Percentiles rank a stretch among this genome's conserved stretches.
Evolutionary conservation across 352 stramenopile genomes (phyloP).

Genomic region (Plasmopara viticola): DNA sequence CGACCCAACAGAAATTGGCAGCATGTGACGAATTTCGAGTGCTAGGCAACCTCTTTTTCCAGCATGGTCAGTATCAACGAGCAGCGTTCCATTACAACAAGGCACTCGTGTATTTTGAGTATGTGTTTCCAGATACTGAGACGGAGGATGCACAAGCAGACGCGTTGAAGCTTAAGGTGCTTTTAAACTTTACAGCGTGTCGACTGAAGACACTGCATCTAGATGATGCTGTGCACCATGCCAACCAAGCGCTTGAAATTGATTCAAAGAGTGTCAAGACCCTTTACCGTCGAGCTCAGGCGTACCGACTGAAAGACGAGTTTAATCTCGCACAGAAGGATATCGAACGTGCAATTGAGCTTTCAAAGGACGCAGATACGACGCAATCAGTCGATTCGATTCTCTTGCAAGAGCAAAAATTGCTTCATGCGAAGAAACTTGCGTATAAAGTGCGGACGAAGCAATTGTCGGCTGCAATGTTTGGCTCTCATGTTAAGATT

Average conservation of each 20-base stretch:
- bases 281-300: constrained; percentile 62
- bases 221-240: constrained; percentile 67
- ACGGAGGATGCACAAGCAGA: constrained; percentile 45
- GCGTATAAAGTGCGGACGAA: constrained; percentile 65
- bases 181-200: constrained; percentile 75
- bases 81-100: constrained; percentile 79
- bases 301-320: constrained; percentile 55
- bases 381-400: constrained; percentile 21
- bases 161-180: constrained; percentile 43
- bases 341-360: constrained; percentile 32
- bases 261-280: constrained; percentile 56
- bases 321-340: constrained; percentile 56
- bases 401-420: constrained; percentile 48
- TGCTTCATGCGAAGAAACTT: constrained; percentile 60
- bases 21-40: constrained; percentile 61
- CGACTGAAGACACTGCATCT: constrained; percentile 66
- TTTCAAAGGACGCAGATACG: constrained; percentile 8
- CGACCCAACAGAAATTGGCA: constrained; percentile 46
- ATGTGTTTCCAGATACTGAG: constrained; percentile 70
- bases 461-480: constrained; percentile 73
- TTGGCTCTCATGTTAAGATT: constrained; percentile 26
- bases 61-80: constrained; percentile 74
- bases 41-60: constrained; percentile 71
- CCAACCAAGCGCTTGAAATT: constrained; percentile 48
- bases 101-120: constrained; percentile 83